Base-by-base conservation (phyloP, 1,139 yeast genomes). In the Debaryomyces udenii region DNA sequence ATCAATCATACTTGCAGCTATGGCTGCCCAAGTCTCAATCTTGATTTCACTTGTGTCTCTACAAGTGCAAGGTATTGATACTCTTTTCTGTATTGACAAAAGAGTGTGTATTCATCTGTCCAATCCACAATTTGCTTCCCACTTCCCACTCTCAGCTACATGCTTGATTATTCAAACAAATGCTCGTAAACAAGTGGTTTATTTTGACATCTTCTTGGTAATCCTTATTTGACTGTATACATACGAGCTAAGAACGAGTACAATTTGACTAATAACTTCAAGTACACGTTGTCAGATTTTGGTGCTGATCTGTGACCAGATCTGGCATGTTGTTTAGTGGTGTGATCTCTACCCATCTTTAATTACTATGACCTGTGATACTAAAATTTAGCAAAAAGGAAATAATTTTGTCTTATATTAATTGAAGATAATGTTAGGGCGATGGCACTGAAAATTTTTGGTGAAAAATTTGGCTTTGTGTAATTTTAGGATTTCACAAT, bases 211-310 rank as follows among this genome's bases (percentile, higher is more conserved):
- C 51, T 46, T 44, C 48, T 41, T 37, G n/a, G 24, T 22, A 24
- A 30, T 33, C 42, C 34, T 23, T 26, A 16, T 38, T 40, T 27
- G 23, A 43, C 22, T 11, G 32, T 32, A 50, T 76, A 87, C 96
- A 78, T 86, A 87, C 99, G 97, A 80, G 98, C 97, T 78, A 93
- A 83, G 95, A 89, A 94, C 69, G 97, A 78, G 88, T 91, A 93
- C 66, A 93, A 83, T 85, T 91, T 91, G 74, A 93, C 99, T 78
- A 93, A 86, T 72, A 93, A 78, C 78, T 86, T 86, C 80, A 93
- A 83, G 96, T 94, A 93, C 78, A 91, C 96, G 74, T 93, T 94
- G 80, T 93, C 96, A 60, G 98, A 91, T 83, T 90, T 90, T 79
- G 99, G 99, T 76, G 97, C 97, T 69, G 86, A 79, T 81, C 99